Base-by-base conservation (phyloP, 2,329 filamentous ascomycete genomes). In the Clonostachys rosea region DNA sequence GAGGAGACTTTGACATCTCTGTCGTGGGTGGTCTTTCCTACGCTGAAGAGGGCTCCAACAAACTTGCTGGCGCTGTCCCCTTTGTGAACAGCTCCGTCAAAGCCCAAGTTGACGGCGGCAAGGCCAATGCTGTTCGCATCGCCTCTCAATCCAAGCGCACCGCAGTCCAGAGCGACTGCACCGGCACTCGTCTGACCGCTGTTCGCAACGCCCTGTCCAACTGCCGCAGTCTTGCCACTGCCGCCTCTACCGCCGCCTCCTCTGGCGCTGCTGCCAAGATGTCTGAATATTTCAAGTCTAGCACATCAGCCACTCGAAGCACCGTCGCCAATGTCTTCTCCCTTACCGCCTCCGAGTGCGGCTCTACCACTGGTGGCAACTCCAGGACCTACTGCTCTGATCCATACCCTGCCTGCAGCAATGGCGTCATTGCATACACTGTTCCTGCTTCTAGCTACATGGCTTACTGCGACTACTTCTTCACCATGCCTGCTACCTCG, bases 261-360 rank as follows among this genome's bases (percentile, higher is more conserved):
- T 39, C 36, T 3, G 36, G 36, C 2, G 14, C 36, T 18, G 36
- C 36, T n/a, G 36, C 14, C 54, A 80, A 74, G 56, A 64, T 84
- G 54, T 63, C 62, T 35, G 78, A 83, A 57, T 86, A 83, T 70
- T 88, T 86, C 74, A 85, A 83, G 66, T 75, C 75, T 1, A 76
- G 75, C 30, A 63, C 54, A 12, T 51, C 62, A n/a, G 50, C 63
- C 4, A 69, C 69, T 10, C 73, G 75, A 39, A 68, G 60, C 45
- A 70, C 66, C 2, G 79, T 86, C 7, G 69, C 77, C 3, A 68
- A 68, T 24, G 73, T 85, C 46, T 71, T 70, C 46, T 67, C 69
- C 42, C 57, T 55, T n/a, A 70, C 86, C 7, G 75, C 78, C 5
- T 54, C 55, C 3, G 80, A 86, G 63, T 84, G 82, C 49, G 64